Evolutionary conservation across 495 filamentous ascomycete genomes (phyloP).

Genomic region (Lichina pygmaea): DNA sequence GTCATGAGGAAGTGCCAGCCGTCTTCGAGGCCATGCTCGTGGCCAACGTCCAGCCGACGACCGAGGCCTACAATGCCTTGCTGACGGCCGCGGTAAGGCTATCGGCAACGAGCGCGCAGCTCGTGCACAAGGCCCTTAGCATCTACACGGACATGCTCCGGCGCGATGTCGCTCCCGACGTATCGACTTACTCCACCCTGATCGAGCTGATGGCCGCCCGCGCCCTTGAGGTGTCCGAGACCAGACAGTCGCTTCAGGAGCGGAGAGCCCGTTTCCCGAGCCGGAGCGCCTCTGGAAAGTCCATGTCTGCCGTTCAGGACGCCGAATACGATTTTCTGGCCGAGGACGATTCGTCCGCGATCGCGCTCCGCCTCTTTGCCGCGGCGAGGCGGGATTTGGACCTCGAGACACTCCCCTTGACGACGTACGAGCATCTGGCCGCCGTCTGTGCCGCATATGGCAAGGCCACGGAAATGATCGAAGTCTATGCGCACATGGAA

Average conservation of each 20-base stretch:
- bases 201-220: conserved; percentile 56
- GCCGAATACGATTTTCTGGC: conserved; percentile 54
- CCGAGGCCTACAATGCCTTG: conserved; percentile 71
- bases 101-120: conserved; percentile 40
- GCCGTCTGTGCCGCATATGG: conserved; percentile 60
- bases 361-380: conserved; percentile 66
- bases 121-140: conserved; percentile 72
- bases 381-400: conserved; percentile 13
- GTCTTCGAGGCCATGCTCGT: conserved; percentile 69
- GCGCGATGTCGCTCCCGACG: conserved; percentile 54
- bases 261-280: conserved; percentile 58
- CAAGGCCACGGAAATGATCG: conserved; percentile 63
- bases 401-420: conserved; percentile 3
- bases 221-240: conserved; percentile 40
- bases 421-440: conserved; percentile 60
- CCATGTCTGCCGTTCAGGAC: conserved; percentile 55
- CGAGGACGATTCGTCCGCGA: conserved; percentile 62
- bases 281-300: conserved; percentile 64
- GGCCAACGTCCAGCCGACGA: conserved; percentile 48
- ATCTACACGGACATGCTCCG: conserved; percentile 92
- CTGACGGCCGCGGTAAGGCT: conserved; percentile 58
- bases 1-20: conserved; percentile 64
- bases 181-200: conserved; percentile 62
- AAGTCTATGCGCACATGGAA: conserved; percentile 77
- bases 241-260: conserved; percentile 45